phyloP scores from a whole-genome alignment of 176 grass and related monocot genomes.

The Tillandsia fasciculata region DNA sequence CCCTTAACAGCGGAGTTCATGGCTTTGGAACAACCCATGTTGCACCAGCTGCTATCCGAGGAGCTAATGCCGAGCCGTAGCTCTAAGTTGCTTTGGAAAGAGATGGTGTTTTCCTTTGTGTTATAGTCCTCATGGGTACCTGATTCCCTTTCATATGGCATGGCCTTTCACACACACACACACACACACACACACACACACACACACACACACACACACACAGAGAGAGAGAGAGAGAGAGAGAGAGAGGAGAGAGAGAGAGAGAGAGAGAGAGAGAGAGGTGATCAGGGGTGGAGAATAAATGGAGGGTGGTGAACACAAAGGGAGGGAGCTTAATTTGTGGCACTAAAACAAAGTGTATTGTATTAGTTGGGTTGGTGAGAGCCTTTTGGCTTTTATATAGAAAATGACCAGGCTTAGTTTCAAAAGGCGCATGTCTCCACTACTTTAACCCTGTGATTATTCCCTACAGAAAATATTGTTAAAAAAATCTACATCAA shows the following conservation, averaged over 20 bases:
- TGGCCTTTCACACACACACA: constrained; percentile 21
- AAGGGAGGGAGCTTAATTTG: constrained; percentile 27
- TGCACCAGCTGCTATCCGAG: not conserved
- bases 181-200: too few species aligned
- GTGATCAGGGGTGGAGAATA: not conserved
- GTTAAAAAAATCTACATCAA: too few species aligned
- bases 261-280: not conserved
- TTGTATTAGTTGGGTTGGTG: constrained; percentile 8
- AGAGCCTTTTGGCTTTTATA: too few species aligned
- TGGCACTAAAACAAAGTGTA: constrained; percentile 7
- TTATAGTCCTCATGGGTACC: constrained; percentile 2
- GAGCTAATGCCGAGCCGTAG: constrained; percentile 73
- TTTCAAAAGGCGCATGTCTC: too few species aligned
- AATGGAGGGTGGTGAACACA: constrained; percentile 31
- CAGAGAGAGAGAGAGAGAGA: too few species aligned
- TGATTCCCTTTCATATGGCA: constrained; percentile 38
- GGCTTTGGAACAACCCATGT: not conserved
- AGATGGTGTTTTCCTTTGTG: constrained; percentile 18
- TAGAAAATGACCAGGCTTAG: too few species aligned
- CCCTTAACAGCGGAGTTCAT: constrained; percentile 1
- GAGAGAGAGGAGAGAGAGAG: too few species aligned
- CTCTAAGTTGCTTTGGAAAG: constrained; percentile 46
- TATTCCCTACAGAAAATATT: too few species aligned
- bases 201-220: too few species aligned
- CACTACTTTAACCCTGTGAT: too few species aligned